Evolutionary conservation across 2,329 filamentous ascomycete genomes (phyloP).

Genomic region (Lecanicillium sp.): DNA sequence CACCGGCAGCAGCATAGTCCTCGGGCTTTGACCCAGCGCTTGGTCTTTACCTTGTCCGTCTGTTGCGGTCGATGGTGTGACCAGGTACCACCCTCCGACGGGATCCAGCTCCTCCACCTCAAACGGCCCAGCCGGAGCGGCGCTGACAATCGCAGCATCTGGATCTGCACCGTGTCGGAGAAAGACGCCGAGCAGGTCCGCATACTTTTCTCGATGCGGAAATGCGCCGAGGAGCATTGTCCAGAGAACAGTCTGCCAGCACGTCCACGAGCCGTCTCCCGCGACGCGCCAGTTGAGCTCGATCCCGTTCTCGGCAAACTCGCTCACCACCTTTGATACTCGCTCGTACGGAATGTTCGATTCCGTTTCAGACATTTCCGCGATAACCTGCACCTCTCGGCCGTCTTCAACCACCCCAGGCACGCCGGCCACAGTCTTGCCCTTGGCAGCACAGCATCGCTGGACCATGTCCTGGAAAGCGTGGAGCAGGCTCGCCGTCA

Average conservation of each 20-base stretch:
- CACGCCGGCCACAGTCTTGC: background rate
- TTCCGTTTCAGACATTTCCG: background rate
- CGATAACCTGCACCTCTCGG: background rate
- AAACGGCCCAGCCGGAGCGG: background rate
- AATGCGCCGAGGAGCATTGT: background rate
- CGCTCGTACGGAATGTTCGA: background rate
- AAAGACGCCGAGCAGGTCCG: background rate
- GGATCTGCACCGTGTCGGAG: background rate
- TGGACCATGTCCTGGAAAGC: background rate
- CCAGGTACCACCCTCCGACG: background rate
- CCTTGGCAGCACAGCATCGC: background rate
- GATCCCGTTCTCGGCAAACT: background rate
- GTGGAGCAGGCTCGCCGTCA: background rate
- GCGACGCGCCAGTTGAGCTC: background rate
- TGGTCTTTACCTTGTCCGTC: background rate
- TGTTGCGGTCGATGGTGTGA: background rate
- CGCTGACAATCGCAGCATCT: background rate
- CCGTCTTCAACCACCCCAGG: background rate
- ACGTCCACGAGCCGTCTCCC: background rate
- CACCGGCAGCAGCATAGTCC: background rate
- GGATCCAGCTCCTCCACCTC: background rate
- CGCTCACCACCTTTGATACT: background rate
- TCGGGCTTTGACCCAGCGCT: background rate
- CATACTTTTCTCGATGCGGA: background rate
- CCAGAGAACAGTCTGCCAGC: constrained; percentile 1